Evolutionary conservation across 495 filamentous ascomycete genomes (phyloP).

Genomic region (Xylaria venustula): DNA sequence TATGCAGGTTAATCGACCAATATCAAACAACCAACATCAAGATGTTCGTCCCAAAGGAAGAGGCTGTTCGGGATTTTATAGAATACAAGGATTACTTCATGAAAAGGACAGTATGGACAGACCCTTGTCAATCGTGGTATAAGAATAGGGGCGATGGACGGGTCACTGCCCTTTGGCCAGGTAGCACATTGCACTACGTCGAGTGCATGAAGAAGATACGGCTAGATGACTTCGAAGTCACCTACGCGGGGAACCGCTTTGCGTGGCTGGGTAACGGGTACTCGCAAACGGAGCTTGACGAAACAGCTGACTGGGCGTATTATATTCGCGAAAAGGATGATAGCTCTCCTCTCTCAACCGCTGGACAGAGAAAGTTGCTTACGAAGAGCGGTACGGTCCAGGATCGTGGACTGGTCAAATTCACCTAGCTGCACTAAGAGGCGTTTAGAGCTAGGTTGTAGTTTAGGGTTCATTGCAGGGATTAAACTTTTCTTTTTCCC

Average conservation of each 20-base stretch:
- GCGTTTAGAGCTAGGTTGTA: no score
- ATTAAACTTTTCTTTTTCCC: no score
- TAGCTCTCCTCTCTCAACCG: slow-evolving; percentile 1
- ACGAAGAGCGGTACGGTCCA: slow-evolving; percentile 13
- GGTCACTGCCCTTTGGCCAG: slow-evolving; percentile 47
- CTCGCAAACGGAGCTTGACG: slow-evolving; percentile 23
- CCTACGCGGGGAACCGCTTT: slow-evolving; percentile 49
- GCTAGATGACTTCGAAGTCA: slow-evolving; percentile 51
- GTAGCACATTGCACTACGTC: slow-evolving; percentile 50
- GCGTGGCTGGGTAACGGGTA: slow-evolving; percentile 51
- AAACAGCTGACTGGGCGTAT: slow-evolving; percentile 23
- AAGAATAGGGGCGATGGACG: slow-evolving; percentile 43
- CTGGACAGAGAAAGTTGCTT: slow-evolving; percentile 13
- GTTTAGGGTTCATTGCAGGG: no score
- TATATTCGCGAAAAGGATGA: slow-evolving; percentile 20
- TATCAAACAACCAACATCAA: slow-evolving; percentile 49
- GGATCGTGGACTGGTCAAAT: not conserved
- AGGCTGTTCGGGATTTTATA: slow-evolving; percentile 42
- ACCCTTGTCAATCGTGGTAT: slow-evolving; percentile 49
- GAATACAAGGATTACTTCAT: slow-evolving; percentile 42
- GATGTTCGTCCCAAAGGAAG: slow-evolving; percentile 38
- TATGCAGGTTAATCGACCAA: slow-evolving; percentile 45
- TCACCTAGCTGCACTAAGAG: not conserved
- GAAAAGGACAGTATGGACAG: slow-evolving; percentile 46
- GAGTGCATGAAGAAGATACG: slow-evolving; percentile 47